These are phyloP conservation scores for Wickerhamiella occidentalis DNA, from an alignment of 805 yeast species.

Conservation along the genomic window DNA sequence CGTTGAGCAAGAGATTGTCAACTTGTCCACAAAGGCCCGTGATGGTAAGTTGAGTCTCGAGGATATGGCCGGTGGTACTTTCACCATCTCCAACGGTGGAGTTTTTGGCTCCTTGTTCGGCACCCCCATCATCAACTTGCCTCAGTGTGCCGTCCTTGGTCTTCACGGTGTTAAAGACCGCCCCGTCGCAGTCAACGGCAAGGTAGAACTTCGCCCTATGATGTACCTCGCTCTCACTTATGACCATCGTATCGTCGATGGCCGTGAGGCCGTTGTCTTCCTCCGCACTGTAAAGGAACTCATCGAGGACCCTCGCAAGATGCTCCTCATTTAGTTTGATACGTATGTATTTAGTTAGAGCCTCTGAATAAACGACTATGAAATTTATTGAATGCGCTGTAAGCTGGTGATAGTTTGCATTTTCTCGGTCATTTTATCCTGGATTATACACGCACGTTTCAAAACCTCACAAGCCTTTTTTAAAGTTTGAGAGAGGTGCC, in stretches of 20 bases:
- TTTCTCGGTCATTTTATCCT: neutral
- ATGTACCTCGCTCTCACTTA: conserved; percentile 98
- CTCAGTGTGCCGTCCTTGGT: conserved; percentile 96
- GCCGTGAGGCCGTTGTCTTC: conserved; percentile 98
- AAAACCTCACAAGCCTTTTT: neutral
- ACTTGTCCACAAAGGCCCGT: conserved; percentile 84
- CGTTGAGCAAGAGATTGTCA: conserved; percentile 73
- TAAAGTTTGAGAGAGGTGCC: neutral
- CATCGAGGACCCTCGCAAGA: conserved; percentile 97
- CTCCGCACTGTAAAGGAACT: conserved; percentile 90
- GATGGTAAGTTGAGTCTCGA: conserved; percentile 92
- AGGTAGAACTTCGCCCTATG: conserved; percentile 96
- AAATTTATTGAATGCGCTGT: neutral
- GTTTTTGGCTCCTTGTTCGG: conserved; percentile 96
- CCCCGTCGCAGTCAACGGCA: conserved; percentile 92
- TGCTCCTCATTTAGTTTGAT: conserved; percentile 43
- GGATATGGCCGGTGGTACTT: conserved; percentile 99
- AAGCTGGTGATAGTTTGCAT: neutral
- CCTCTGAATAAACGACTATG: neutral
- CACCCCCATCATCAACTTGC: conserved; percentile 96
- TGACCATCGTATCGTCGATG: conserved; percentile 96
- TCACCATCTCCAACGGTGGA: conserved; percentile 98
- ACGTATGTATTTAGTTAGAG: neutral
- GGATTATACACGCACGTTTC: neutral
- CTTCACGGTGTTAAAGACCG: conserved; percentile 96